Base-by-base conservation (phyloP, 306 rosid genomes). In the Prunus salicina region DNA sequence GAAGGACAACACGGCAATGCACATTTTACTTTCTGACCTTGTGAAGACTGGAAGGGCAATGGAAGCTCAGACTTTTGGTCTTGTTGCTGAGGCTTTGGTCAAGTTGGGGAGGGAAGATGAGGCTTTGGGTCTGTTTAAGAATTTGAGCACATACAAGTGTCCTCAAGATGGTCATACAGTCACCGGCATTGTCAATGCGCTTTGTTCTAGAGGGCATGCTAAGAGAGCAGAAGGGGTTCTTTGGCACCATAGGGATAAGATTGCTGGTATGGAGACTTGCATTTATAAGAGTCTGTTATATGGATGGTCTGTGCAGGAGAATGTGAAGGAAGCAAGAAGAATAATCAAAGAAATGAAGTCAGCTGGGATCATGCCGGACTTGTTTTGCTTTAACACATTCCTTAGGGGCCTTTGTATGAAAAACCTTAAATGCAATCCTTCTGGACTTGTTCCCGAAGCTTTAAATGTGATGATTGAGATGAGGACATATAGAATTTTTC, bases 101-200 rank as follows among this genome's bases (percentile, higher is more conserved):
- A 89, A 85, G 67, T 47, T 89, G 51, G 91, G 89, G 74, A 88
- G 79, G 82, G 97, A 91, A 84, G 92, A 91, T 55, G 88, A 89
- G 72, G 96, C 96, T 13, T 82, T 93, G 84, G 92, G 98, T 69
- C 82, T 91, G 71, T 91, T 93, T 79, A 93, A 91, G 93, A 93
- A 89, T 83, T 76, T 91, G 71, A 91, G 80, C 46, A 82, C 77
- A 73, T 86, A 79, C 81, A 88, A 88, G 19, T 91, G 97, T 76
- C 79, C 91, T 13, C 86, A 75, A 66, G 86, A 91, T 73, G 83
- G 87, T 69, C 83, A 83, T 28, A 85, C 96, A 6, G 91, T 93
- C 32, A 78, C 84, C 30, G 93, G 96, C 49, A 87, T 88, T 72
- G 55, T 93, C 67, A 84, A 47, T 62, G 89, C 91, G 13, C 93